Base-by-base conservation (phyloP, 208 protist genomes). In the Lotmaria passim region DNA sequence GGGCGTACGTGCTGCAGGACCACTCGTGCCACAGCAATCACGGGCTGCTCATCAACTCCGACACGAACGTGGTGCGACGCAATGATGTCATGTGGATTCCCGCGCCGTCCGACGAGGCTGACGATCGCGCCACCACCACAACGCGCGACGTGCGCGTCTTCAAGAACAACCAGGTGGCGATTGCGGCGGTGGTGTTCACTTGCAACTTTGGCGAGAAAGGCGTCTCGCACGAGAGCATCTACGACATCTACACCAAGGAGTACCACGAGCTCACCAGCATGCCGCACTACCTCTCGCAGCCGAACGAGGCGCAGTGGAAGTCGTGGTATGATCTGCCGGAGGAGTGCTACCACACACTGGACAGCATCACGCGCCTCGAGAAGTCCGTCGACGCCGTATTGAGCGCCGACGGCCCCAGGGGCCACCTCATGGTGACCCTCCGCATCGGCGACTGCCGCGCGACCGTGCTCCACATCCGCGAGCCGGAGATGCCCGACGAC, bases 371-470 rank as follows among this genome's bases (percentile, higher is more conserved):
- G 5, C 82, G 92, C 52, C 69, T 96, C 51, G 89, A 94, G 71
- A 83, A 94, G 55, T 73, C 75, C n/a, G 79, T 96, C 39, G 92
- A 93, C 63, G 70, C 53, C 17, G 87, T 85, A 26, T 69, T 96
- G 1, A 46, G 43, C 26, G 72, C 70, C 17, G 47, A 69, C 5
- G 75, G 78, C 47, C 86, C 87, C 21, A 53, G 81, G n/a, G 91
- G 89, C 14, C 91, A 96, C 63, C 70, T 94, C 23, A 90, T 96
- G 83, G 75, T 96, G 36, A 86, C 93, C 3, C 68, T 96, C 31
- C 85, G 89, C 63, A 93, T 96, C 31, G 91, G 91, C 24, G 89
- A 96, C 62, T 94, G 87, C 53, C 78, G 88, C 64, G 81, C 93
- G 8, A 87, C 86, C 0, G 60, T 96, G 26, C 70, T 96, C 11